Evolutionary conservation across 176 grass and related monocot genomes (phyloP), one percentile per base, ranked within the genome.

Genomic region (Neostapfia colusana): DNA sequence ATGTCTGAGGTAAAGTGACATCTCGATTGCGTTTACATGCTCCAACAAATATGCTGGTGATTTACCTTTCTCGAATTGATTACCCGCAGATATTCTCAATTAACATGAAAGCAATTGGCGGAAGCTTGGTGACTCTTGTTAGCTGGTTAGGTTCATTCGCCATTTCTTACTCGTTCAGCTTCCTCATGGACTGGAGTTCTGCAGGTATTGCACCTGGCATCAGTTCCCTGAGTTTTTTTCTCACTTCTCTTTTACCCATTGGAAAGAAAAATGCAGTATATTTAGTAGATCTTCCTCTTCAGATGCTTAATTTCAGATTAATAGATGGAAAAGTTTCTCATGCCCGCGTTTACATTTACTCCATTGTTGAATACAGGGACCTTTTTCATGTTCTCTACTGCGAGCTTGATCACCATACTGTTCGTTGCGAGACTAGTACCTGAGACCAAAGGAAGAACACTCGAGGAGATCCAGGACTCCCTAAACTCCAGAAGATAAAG

Each of bases 371-470:
- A 34, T 74, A 21, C 70, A 91, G 92, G 92, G 49, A 91, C 85
- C 20, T 95, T 95, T 70, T 91, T 95, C 51, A 63, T 91, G 74
- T 95, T 95, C 72, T 91, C 92, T 36, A 77, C 76, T 44, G 83
- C 82, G 7, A 89, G 88, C 82, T 70, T 79, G 45, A 18, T 83
- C 54, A 91, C 89, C 26, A 28, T 95, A 72, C 38, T 95, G 5
- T 95, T 95, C 28, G 89, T 91, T 42, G 86, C 81, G 8, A 86
- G 34, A 43, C 59, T 86, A 14, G 92, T 95, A 25, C 92, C 92
- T 36, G 92, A 95, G 75, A 95, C 92, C 20, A 95, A 91, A 86
- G 92, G 92, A 49, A 83, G 76, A n/a, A 86, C 92, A 65, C 79
- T 91, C 4, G 92, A 95, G 83, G 86, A 95, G 80, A 95, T 95